Evolutionary conservation across 73 alveolate species (phyloP), one percentile per base, ranked within the genome.

Genomic region (Paramecium octaurelia): DNA sequence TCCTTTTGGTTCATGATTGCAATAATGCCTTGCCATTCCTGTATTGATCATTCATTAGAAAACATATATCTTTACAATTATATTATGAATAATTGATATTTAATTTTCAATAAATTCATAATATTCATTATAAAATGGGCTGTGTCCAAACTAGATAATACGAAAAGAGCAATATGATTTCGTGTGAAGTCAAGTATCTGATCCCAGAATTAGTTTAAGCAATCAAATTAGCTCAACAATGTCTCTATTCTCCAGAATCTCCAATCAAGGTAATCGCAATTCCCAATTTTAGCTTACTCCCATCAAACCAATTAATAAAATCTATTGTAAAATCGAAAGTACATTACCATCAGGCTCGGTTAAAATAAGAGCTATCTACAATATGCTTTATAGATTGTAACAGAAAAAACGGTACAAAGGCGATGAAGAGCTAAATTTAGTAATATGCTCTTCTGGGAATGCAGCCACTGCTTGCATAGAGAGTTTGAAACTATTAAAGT

Each of bases 301-400:
- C 6, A 36, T 75, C 20, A 36, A 14, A 34, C 21, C 11, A 36
- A 40, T 75, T 12, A n/a, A n/a, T 5, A 5, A 29, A 24, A 21
- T 34, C 21, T 40, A 14, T 36, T 75, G 88, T 36, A 75, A 75
- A 75, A 11, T 14, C 18, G 64, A 75, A 36, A 75, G 38, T 18
- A 21, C 18, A 34, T 20, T 75, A 29, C 68, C 88, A 21, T 75
- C 88, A 75, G 68, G 88, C 18, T 75, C 88, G 14, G 36, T 75
- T 36, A 34, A 34, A 40, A 75, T 75, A 20, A 75, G 68, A 75
- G 68, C 60, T 8, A 44, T 44, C 20, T 75, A 35, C 14, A 29
- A 75, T 18, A 75, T 75, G 64, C 64, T 75, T 6, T 75, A 14
- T 16, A 34, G 68, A 18, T 40, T 75, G 48, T 36, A 31, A 34